Evolutionary conservation across 169 alveolate genomes (phyloP), one percentile per base, ranked within the genome.

Genomic region (Babesia ovata): DNA sequence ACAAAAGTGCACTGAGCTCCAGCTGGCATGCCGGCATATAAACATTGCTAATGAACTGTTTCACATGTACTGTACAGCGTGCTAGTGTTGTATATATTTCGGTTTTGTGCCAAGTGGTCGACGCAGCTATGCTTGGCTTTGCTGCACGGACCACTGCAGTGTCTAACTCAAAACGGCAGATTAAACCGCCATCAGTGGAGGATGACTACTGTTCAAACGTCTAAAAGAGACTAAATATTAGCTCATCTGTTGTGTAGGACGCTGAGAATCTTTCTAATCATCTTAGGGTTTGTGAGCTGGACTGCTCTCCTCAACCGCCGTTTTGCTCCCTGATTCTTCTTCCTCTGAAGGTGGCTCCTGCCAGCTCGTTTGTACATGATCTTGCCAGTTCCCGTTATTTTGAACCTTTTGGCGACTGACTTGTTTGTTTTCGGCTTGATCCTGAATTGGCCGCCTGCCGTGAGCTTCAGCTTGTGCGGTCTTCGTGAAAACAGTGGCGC

Each of bases 351-450:
- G 69, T 92, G 95, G 76, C 78, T 91, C 56, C 82, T 39, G 17
- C 93, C 92, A 28, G 95, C 88, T 53, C 91, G 70, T 52, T 87
- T 87, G 84, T 91, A 82, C 83, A 92, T 87, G 19, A 88, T 70
- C 84, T 92, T 92, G 39, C 95, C 95, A 24, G 92, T 88, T 26
- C 92, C 92, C 11, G 95, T 92, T 49, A 92, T 66, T 63, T 92
- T 92, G 79, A 92, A 92, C 19, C 95, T 63, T 63, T 92, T 92
- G 4, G 94, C 91, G 45, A 92, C 91, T 21, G 95, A 91, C 63
- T 91, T 86, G 63, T 87, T 85, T 24, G 95, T 91, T 58, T 91
- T 92, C 6, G 94, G 94, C 48, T 92, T 92, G 36, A 92, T 78
- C 26, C 91, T 83, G 46, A 83, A 83, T 59, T 83, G 72, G 16